Percentiles rank a stretch among this genome's conserved stretches.
Conservation (phyloP, 768 basidiomycete species). For the Lentinula sp. region DNA sequence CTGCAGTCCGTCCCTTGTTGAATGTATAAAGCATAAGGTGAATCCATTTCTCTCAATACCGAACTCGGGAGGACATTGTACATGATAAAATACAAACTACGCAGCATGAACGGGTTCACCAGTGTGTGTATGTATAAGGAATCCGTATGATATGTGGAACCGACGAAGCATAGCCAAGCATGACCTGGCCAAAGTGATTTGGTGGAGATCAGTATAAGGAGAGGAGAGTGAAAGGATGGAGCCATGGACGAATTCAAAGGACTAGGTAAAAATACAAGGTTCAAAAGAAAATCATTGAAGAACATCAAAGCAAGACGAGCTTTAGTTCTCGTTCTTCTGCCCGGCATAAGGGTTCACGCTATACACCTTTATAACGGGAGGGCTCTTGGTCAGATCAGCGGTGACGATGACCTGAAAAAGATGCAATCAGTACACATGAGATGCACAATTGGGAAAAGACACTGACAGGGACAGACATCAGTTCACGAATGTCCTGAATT, state of each 20-base stretch:
- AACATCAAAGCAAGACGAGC: not conserved
- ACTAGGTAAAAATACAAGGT: conserved; percentile 5
- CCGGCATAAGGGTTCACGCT: conserved; percentile 88
- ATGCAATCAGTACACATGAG: conserved; percentile 6
- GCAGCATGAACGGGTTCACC: conserved; percentile 9
- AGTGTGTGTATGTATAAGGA: conserved; percentile 2
- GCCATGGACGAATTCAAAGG: not conserved
- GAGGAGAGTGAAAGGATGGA: not conserved
- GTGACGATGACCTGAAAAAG: conserved; percentile 79
- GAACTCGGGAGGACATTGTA: conserved; percentile 12
- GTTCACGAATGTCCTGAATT: conserved; percentile 91
- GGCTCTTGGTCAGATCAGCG: conserved; percentile 91
- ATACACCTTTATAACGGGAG: conserved; percentile 96
- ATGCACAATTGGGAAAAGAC: not conserved
- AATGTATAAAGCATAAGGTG: not conserved
- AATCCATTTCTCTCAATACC: conserved; percentile 4
- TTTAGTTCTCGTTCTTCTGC: conserved; percentile 34
- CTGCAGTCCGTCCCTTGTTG: not conserved
- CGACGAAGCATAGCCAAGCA: not conserved
- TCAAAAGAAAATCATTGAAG: not conserved
- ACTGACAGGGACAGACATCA: conserved; percentile 90
- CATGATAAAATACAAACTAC: conserved; percentile 15
- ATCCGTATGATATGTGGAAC: conserved; percentile 9
- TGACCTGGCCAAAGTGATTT: not conserved
- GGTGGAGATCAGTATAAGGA: not conserved